Conservation (phyloP, 345 rosid species). For the Salix exigua region DNA sequence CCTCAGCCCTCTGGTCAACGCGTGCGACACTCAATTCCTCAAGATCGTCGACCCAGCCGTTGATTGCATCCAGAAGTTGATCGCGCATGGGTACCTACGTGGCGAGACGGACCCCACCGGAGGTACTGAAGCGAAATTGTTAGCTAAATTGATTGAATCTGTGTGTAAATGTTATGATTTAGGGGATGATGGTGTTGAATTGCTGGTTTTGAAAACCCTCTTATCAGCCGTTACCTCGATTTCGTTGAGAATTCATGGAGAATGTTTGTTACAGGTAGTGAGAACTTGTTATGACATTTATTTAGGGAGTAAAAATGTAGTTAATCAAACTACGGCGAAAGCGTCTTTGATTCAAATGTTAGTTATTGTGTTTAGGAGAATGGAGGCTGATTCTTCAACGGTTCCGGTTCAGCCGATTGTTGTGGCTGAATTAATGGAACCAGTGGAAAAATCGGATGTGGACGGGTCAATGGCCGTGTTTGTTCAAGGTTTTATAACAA, state of each 20-base stretch:
- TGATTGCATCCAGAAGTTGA: constrained; percentile 85
- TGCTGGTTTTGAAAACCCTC: constrained; percentile 70
- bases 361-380: constrained; percentile 92
- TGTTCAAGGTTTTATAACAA: constrained; percentile 79
- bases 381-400: constrained; percentile 97
- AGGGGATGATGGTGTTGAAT: constrained; percentile 77
- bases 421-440: constrained; percentile 97
- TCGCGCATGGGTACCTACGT: constrained; percentile 89
- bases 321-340: constrained; percentile 91
- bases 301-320: constrained; percentile 81
- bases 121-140: constrained; percentile 58
- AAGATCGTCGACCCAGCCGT: constrained; percentile 94
- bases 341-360: constrained; percentile 95
- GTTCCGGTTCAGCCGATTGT: constrained; percentile 96
- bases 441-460: constrained; percentile 69
- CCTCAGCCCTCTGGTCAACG: constrained; percentile 79
- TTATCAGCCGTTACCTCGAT: constrained; percentile 85
- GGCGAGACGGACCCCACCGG: constrained; percentile 94
- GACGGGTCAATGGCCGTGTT: constrained; percentile 79
- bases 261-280: constrained; percentile 79
- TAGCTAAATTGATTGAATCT: constrained; percentile 65
- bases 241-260: constrained; percentile 85
- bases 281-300: constrained; percentile 94
- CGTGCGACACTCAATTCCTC: constrained; percentile 56
- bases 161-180: constrained; percentile 82